Conservation (phyloP, 2,329 filamentous ascomycete genomes). For the Coniochaeta sp. region DNA sequence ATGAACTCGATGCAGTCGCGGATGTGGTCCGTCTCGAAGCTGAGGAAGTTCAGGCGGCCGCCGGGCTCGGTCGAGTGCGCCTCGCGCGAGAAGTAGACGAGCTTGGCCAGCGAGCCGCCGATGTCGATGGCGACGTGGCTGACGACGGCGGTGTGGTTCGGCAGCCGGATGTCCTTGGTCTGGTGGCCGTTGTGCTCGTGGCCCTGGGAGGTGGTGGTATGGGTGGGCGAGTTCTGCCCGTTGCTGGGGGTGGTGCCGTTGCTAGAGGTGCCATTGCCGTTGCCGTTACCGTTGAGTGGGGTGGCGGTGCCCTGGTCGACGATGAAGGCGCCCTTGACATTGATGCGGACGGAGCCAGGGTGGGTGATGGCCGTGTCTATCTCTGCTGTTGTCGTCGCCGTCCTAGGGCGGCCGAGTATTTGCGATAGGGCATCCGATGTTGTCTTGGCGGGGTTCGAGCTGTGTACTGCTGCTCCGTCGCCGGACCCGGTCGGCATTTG, state of each 20-base stretch:
- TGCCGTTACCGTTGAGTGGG: conserved; percentile 18
- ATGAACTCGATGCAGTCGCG: conserved; percentile 93
- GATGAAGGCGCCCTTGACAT: conserved; percentile 94
- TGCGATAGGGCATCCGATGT: conserved; percentile 3
- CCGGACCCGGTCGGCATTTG: not conserved
- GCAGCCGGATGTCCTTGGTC: conserved; percentile 89
- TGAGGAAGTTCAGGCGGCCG: conserved; percentile 88
- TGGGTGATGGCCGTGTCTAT: conserved; percentile 55
- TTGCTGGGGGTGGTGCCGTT: conserved; percentile 16
- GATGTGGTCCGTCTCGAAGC: conserved; percentile 92
- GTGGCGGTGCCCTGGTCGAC: conserved; percentile 70
- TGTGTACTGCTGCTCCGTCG: not conserved
- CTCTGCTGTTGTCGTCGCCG: conserved; percentile 40
- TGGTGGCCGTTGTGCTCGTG: conserved; percentile 58
- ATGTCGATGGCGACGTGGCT: conserved; percentile 98
- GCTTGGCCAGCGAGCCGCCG: conserved; percentile 88
- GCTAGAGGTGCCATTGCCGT: not conserved
- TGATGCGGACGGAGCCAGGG: conserved; percentile 78
- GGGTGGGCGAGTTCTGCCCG: conserved; percentile 38
- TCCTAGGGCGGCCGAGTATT: conserved; percentile 24
- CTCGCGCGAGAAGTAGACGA: conserved; percentile 95
- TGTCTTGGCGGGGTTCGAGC: conserved; percentile 4
- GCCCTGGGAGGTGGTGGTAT: too few species aligned
- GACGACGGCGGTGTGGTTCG: conserved; percentile 89
- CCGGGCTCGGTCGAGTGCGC: conserved; percentile 71